Percentiles rank a stretch among this genome's conserved stretches.
These are phyloP conservation scores for Sporothrix brunneoviolacea DNA, from an alignment of 2,329 filamentous ascomycete species.

Conservation along the genomic window DNA sequence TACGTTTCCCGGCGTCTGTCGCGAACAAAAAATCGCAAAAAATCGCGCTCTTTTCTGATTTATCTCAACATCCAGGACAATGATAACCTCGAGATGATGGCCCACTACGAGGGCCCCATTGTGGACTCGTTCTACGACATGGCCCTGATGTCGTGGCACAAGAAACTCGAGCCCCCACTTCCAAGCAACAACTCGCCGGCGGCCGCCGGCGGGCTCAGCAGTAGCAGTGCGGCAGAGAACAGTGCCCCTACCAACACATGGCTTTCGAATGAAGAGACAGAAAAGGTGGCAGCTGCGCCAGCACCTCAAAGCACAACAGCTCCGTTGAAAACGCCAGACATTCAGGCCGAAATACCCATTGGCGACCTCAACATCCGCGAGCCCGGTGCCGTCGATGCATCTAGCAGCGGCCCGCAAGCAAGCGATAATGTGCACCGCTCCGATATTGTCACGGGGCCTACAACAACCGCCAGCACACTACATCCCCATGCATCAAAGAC, in stretches of 20 bases:
- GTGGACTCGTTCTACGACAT: slow-evolving; percentile 72
- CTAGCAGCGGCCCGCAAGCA: neutral
- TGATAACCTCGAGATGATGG: slow-evolving; percentile 76
- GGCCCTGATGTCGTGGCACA: slow-evolving; percentile 66
- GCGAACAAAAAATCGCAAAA: too few species aligned
- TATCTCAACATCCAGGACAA: slow-evolving; percentile 74
- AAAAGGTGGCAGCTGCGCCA: too few species aligned
- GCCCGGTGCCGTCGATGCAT: slow-evolving; percentile 15
- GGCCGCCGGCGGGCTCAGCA: slow-evolving; percentile 22
- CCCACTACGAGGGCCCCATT: slow-evolving; percentile 67
- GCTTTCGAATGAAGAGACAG: neutral
- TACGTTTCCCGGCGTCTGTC: too few species aligned
- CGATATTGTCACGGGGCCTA: slow-evolving; percentile 19
- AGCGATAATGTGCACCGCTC: slow-evolving; percentile 15
- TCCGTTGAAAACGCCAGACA: too few species aligned
- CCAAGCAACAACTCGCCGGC: slow-evolving; percentile 49
- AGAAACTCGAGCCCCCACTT: slow-evolving; percentile 51
- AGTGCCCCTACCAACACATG: too few species aligned
- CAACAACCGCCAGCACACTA: slow-evolving; percentile 19
- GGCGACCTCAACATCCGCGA: neutral
- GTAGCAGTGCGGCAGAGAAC: neutral
- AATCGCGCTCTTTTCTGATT: too few species aligned
- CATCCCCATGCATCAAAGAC: slow-evolving; percentile 12
- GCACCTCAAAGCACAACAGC: too few species aligned
- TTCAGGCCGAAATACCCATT: too few species aligned